Base-by-base conservation (phyloP, 768 basidiomycete genomes). In the Podaxis rugospora region DNA sequence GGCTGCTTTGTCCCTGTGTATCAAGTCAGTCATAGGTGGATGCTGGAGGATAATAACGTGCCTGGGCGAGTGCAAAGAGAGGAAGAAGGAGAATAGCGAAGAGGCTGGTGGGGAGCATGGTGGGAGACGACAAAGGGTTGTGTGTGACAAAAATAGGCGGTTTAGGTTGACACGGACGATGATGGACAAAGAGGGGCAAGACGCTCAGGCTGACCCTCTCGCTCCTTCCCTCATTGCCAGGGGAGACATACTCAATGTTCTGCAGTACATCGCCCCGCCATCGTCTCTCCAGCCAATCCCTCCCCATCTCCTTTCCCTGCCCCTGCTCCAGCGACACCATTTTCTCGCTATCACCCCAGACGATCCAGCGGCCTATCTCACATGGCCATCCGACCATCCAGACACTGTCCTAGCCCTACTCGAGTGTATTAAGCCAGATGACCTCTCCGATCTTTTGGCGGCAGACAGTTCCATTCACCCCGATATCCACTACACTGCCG, bases 321-420 rank as follows among this genome's bases (percentile, higher is more conserved):
- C 83, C 18, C 81, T 90, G 35, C 75, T 77, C 2, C 84, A 89
- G 69, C 78, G 89, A 39, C 89, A 90, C 68, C 81, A 76, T 66
- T 87, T 88, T 71, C 83, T 92, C 51, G 67, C 72, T 18, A 74
- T 91, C 59, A 70, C 78, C 27, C 77, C 82, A 7, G 74, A 82
- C 25, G 72, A 82, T 64, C 75, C 82, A 7, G 64, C 71, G 36
- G 75, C 81, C 2, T 92, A 92, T 69, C 77, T 92, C 49, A 81
- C 81, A 65, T 92, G 90, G 90, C 87, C 90, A 9, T 76, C 80
- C 3, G 63, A 62, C 49, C 65, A 70, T 62, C 65, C 78, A 58
- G 66, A 70, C 52, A 70, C 75, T 52, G 66, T 81, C 55, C 70
- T 75, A 56, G 75, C 84, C 28, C 75, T 88, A 40, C 46, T 65